Evolutionary conservation across 305 asterid species (phyloP), one percentile per base, ranked within the genome.

Genomic region (Plantago rigida): DNA sequence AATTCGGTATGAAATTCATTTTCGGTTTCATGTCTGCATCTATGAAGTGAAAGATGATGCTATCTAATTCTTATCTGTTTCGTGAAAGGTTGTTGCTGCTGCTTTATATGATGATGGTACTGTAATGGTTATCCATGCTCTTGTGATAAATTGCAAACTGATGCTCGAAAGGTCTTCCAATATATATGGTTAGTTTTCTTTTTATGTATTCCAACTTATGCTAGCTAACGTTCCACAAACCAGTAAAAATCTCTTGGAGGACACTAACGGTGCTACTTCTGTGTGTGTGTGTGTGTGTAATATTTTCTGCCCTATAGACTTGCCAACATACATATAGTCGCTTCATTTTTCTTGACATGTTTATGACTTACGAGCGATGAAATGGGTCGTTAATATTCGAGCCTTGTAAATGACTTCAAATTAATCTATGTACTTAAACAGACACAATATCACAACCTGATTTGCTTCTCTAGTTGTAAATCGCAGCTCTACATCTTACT

Each of bases 151-250:
- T 75, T 89, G 99, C 62, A 87, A 77, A 72, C 79, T 88, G 75
- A 85, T 92, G 94, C 91, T 89, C 68, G 97, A 92, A 79, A 85
- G 95, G 79, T 85, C 95, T 51, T 92, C 96, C 68, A 89, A 83
- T 78, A 82, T 78, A 65, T 92, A 83, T 62, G 99, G 99, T 92
- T 55, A 77, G 99, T 82, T 59, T 69, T 61, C 45, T 22, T 22
- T 45, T 72, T 64, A 54, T 52, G 49, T 22, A 52, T 51, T 61
- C 64, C 39, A 56, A 14, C 31, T 8, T 59, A 48, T 45, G 31
- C 45, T 59, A 29, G 28, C 45, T 15, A 68, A 51, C 26, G n/a
- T 55, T 51, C 28, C 52, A 34, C 13, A 14, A 52, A 13, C 55
- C 62, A 59, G 42, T 28, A 6, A 47, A 59, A 56, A 55, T 57